Evolutionary conservation across 75 land plant genomes (phyloP).

Genomic region (Ceratopteris richardii): DNA sequence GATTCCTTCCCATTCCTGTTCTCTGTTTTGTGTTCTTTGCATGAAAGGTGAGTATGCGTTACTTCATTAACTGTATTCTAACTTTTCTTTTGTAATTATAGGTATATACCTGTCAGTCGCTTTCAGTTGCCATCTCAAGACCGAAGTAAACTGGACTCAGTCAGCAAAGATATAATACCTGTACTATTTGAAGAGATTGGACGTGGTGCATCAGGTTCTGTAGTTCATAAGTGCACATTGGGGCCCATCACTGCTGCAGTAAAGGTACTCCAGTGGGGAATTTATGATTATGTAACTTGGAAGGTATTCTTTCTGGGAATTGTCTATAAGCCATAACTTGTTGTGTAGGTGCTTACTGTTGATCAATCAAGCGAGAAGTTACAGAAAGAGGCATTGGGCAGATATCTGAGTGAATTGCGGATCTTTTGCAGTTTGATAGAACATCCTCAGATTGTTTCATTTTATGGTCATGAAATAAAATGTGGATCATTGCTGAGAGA

Average conservation of each 20-base stretch:
- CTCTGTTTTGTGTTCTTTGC: too few species aligned
- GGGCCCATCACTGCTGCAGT: constrained; percentile 63
- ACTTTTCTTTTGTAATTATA: constrained; percentile 13
- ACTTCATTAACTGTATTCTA: too few species aligned
- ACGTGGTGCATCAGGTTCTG: constrained; percentile 38
- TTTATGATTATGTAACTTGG: not conserved
- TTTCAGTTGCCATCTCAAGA: constrained; percentile 21
- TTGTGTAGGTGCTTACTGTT: constrained; percentile 41
- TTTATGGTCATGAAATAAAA: constrained; percentile 78
- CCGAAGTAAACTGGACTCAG: constrained; percentile 5
- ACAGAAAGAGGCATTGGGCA: constrained; percentile 35
- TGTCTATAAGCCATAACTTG: not conserved
- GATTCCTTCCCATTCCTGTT: too few species aligned
- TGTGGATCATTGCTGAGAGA: constrained; percentile 31
- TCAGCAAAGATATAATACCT: constrained; percentile 34
- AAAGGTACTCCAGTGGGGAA: constrained; percentile 75
- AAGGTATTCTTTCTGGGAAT: not conserved
- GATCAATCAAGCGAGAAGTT: constrained; percentile 23
- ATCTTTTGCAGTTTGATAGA: constrained; percentile 57
- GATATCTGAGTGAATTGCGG: constrained; percentile 75
- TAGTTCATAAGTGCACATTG: constrained; percentile 50
- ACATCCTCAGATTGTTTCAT: constrained; percentile 67
- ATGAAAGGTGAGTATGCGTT: too few species aligned
- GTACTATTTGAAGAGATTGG: constrained; percentile 40
- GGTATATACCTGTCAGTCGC: constrained; percentile 77